Evolutionary conservation across 2,329 filamentous ascomycete species (phyloP).

Genomic region (Colletotrichum nymphaeae): DNA sequence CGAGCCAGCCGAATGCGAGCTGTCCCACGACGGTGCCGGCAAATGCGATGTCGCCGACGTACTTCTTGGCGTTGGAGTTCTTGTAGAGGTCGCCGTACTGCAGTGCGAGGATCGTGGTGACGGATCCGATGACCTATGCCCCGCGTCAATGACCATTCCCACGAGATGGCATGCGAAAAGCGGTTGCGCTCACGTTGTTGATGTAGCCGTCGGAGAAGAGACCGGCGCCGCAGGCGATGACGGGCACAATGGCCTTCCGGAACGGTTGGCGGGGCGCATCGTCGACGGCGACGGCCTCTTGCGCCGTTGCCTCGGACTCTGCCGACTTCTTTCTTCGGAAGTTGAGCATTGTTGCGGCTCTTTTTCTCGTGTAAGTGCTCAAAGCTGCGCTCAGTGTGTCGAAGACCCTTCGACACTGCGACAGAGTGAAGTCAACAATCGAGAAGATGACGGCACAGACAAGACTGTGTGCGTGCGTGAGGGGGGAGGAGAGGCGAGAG

Average conservation of each 20-base stretch:
- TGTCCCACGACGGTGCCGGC: slow-evolving; percentile 88
- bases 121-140: slow-evolving; percentile 82
- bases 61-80: slow-evolving; percentile 75
- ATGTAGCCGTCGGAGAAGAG: slow-evolving; percentile 94
- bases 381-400: neutral
- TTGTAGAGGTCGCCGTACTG: slow-evolving; percentile 79
- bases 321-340: slow-evolving; percentile 13
- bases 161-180: neutral
- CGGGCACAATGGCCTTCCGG: slow-evolving; percentile 61
- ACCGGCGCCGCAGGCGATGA: slow-evolving; percentile 89
- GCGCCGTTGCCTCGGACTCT: slow-evolving; percentile 13
- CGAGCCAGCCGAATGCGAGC: slow-evolving; percentile 82
- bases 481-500: neutral
- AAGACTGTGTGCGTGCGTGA: neutral
- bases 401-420: neutral
- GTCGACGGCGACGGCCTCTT: neutral
- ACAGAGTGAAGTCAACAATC: too few species aligned
- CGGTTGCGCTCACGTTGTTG: slow-evolving; percentile 73
- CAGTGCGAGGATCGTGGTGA: slow-evolving; percentile 78
- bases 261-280: slow-evolving; percentile 20
- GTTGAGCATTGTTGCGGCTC: slow-evolving; percentile 12
- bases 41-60: slow-evolving; percentile 86
- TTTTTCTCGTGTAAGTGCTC: neutral
- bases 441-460: neutral
- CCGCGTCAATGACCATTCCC: neutral